phyloP scores from a whole-genome alignment of 192 early-diverging fungal genomes.

The Chytriomyces hyalinus region DNA sequence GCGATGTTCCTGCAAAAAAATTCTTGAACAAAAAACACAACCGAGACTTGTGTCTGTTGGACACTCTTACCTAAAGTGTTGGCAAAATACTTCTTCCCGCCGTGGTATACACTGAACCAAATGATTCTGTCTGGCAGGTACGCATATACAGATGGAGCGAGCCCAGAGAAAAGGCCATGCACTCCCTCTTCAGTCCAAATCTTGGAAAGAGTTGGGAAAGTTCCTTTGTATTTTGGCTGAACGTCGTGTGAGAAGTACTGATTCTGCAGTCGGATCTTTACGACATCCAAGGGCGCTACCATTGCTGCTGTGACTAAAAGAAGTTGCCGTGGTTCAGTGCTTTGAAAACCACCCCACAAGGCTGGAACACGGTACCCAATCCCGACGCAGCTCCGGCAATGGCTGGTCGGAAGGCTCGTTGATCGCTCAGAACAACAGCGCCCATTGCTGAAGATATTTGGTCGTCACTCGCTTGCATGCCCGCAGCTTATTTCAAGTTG shows the following conservation, averaged over 20 bases:
- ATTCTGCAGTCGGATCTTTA: slow-evolving; percentile 94
- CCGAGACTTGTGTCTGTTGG: too few relatives aligned
- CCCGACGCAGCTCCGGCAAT: slow-evolving; percentile 82
- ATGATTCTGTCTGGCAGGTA: slow-evolving; percentile 92
- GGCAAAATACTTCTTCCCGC: slow-evolving; percentile 62
- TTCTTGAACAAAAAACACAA: too few relatives aligned
- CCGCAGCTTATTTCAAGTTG: too few relatives aligned
- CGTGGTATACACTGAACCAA: slow-evolving; percentile 90
- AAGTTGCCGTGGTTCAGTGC: slow-evolving; percentile 7
- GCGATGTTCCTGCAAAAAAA: slow-evolving; percentile 4
- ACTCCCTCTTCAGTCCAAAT: slow-evolving; percentile 85
- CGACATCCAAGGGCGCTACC: slow-evolving; percentile 91
- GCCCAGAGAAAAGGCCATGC: slow-evolving; percentile 86
- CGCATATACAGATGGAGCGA: slow-evolving; percentile 84
- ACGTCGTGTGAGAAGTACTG: slow-evolving; percentile 53
- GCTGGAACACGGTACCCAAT: slow-evolving; percentile 23
- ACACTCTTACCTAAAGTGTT: slow-evolving; percentile 19
- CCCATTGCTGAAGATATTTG: too few relatives aligned
- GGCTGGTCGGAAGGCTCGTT: slow-evolving; percentile 32
- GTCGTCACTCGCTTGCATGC: too few relatives aligned
- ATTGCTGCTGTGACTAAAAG: slow-evolving; percentile 57
- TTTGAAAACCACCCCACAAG: not conserved
- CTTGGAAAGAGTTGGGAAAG: slow-evolving; percentile 65
- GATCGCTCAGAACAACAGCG: not conserved
- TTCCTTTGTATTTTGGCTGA: slow-evolving; percentile 63